Evolutionary conservation across 1,284 basidiomycete species (phyloP).

Genomic region (Boletellus sp.): DNA sequence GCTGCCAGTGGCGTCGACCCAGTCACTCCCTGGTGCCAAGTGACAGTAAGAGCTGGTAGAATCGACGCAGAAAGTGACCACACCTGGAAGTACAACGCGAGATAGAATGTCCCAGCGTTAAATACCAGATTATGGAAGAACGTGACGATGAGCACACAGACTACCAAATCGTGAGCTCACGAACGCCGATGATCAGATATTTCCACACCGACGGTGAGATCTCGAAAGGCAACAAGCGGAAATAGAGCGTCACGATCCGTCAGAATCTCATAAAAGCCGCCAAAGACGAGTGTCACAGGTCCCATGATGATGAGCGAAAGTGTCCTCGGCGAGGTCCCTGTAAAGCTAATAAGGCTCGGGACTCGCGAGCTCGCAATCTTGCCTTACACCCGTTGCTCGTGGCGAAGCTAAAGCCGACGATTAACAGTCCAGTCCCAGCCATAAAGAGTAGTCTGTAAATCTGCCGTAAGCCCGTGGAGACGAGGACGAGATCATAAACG

Average conservation of each 20-base stretch:
- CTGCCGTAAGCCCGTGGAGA: conserved; percentile 18
- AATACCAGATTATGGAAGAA: conserved; percentile 80
- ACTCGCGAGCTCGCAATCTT: conserved; percentile 7
- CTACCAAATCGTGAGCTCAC: conserved; percentile 37
- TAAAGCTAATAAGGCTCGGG: conserved; percentile 13
- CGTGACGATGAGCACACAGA: conserved; percentile 59
- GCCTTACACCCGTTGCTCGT: conserved; percentile 62
- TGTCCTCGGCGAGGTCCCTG: conserved; percentile 62
- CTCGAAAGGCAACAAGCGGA: conserved; percentile 57
- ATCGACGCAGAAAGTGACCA: conserved; percentile 12
- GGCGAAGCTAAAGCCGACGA: conserved; percentile 75
- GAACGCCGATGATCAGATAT: conserved; percentile 9
- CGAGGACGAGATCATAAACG: conserved; percentile 31
- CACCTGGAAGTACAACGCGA: conserved; percentile 77
- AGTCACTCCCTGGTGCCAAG: conserved; percentile 52
- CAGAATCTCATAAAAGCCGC: conserved; percentile 59
- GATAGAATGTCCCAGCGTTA: conserved; percentile 78
- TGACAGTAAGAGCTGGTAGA: conserved; percentile 6
- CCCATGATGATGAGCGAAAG: conserved; percentile 58
- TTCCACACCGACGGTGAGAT: conserved; percentile 54
- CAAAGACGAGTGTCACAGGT: conserved; percentile 48
- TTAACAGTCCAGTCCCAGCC: conserved; percentile 64
- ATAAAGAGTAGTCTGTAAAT: conserved; percentile 63
- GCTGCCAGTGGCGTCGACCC: conserved; percentile 62
- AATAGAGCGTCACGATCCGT: conserved; percentile 69